A percentile compares a stretch with the other conserved stretches of the same genome.
Conservation (phyloP, 768 basidiomycete species). For the Naganishia vaughanmartiniae region DNA sequence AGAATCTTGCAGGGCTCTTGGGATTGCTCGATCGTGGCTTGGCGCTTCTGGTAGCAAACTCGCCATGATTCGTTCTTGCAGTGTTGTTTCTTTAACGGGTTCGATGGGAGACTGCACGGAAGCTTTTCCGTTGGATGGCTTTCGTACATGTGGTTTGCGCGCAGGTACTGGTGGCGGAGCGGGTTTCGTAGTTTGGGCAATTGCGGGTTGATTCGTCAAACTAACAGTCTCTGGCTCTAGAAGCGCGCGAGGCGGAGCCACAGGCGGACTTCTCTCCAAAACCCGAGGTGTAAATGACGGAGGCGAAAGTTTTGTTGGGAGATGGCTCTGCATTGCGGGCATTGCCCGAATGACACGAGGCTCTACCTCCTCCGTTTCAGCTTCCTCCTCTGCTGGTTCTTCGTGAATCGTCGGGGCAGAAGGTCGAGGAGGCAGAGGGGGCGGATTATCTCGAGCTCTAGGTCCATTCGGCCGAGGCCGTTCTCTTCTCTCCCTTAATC, state of each 20-base stretch:
- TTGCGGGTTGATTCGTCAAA: no score
- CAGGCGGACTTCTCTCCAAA: background rate
- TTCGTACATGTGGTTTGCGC: slow-evolving; percentile 6
- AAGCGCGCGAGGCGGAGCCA: background rate
- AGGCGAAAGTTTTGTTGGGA: background rate
- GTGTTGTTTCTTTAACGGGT: slow-evolving; percentile 9
- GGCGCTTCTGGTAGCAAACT: slow-evolving; percentile 12
- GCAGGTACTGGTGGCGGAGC: slow-evolving; percentile 1
- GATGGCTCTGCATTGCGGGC: background rate
- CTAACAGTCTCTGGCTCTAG: background rate
- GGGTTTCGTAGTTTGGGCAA: background rate
- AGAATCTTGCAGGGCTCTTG: slow-evolving; percentile 9
- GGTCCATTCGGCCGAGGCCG: slow-evolving; percentile 29
- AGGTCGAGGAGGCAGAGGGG: slow-evolving; percentile 32
- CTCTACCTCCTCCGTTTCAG: background rate
- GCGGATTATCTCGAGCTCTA: slow-evolving; percentile 15
- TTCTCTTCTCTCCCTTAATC: slow-evolving; percentile 15
- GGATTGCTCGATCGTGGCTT: slow-evolving; percentile 2
- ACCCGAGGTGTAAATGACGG: slow-evolving; percentile 4
- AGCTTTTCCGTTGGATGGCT: slow-evolving; percentile 7
- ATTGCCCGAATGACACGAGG: no score
- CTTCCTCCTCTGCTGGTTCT: slow-evolving; percentile 5
- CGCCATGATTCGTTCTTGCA: slow-evolving; percentile 17
- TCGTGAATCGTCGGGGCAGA: slow-evolving; percentile 2
- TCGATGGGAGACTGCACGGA: background rate